A percentile compares a stretch with the other conserved stretches of the same genome.
Conservation (phyloP, 106 monocot species). For the Iris macrosiphon region DNA sequence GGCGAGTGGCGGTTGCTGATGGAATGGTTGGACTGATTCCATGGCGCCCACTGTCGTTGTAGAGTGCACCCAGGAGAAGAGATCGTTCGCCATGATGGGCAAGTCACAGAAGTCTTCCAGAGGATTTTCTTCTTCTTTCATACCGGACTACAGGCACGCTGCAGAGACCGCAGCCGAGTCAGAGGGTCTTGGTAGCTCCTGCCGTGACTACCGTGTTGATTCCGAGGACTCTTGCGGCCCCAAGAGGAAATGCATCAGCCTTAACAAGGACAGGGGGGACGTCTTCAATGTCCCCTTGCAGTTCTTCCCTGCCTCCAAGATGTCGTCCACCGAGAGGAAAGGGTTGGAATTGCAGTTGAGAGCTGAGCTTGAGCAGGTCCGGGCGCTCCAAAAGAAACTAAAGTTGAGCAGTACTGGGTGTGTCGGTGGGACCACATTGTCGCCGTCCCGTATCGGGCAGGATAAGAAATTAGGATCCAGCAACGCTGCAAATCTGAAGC, state of each 20-base stretch:
- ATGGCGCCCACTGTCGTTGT: conserved; percentile 45
- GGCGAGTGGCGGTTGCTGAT: conserved; percentile 1
- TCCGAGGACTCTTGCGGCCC: conserved; percentile 59
- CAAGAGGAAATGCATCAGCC: conserved; percentile 65
- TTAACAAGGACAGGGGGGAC: conserved; percentile 33
- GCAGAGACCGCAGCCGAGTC: conserved; percentile 53
- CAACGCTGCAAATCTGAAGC: conserved; percentile 17
- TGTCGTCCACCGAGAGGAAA: conserved; percentile 45
- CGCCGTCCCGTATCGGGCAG: conserved; percentile 22
- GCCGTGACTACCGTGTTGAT: conserved; percentile 40
- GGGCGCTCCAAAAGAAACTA: conserved; percentile 39
- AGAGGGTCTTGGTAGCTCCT: conserved; percentile 51
- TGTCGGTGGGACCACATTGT: conserved; percentile 14
- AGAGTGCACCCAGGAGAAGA: conserved; percentile 28
- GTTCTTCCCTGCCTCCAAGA: conserved; percentile 37
- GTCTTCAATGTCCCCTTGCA: conserved; percentile 42
- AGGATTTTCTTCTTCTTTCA: conserved; percentile 25
- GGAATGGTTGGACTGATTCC: conserved; percentile 11
- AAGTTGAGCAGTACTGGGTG: not conserved
- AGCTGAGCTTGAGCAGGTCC: conserved; percentile 50
- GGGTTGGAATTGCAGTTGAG: conserved; percentile 30
- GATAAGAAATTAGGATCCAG: conserved; percentile 13
- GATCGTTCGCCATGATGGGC: conserved; percentile 36
- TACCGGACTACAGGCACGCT: conserved; percentile 35
- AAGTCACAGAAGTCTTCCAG: conserved; percentile 44